Conservation (phyloP, 2,329 filamentous ascomycete genomes). For the Aspergillus fumigatus region DNA sequence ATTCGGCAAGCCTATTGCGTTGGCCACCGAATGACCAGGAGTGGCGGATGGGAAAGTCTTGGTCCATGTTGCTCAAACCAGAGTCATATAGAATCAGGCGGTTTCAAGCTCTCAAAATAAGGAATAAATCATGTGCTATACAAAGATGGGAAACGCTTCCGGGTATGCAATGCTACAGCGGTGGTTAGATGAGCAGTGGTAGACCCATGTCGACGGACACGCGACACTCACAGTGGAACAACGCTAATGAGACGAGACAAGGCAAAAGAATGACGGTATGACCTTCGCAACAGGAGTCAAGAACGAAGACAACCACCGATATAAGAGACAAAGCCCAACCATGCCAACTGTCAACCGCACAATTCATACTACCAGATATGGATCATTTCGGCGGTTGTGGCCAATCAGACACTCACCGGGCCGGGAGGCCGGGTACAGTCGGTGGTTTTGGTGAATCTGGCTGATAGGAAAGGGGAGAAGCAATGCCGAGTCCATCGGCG, state of each 20-base stretch:
- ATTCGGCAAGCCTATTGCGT: conserved; percentile 32
- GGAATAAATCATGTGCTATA: not conserved
- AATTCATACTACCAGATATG: conserved; percentile 3
- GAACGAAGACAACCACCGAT: not conserved
- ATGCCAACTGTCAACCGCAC: conserved; percentile 1
- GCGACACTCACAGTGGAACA: not conserved
- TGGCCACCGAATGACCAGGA: conserved; percentile 24
- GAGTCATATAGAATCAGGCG: not conserved
- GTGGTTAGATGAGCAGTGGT: not conserved
- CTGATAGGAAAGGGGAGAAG: not conserved
- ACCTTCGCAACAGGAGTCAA: not conserved
- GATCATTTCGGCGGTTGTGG: conserved; percentile 8
- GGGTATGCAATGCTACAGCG: not conserved
- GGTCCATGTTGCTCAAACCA: conserved; percentile 18
- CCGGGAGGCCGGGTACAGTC: conserved; percentile 14
- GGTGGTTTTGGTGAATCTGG: conserved; percentile 7
- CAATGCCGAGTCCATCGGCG: conserved; percentile 5
- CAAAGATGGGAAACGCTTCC: not conserved
- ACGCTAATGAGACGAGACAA: not conserved
- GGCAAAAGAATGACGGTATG: not conserved
- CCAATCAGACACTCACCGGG: conserved; percentile 13
- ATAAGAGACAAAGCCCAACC: conserved; percentile 1
- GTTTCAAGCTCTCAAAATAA: not conserved
- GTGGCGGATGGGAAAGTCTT: conserved; percentile 20
- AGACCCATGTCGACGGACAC: not conserved